Conservation (phyloP, 225 moss, liverwort and hornwort genomes). For the Pseudoscleropodium purum region DNA sequence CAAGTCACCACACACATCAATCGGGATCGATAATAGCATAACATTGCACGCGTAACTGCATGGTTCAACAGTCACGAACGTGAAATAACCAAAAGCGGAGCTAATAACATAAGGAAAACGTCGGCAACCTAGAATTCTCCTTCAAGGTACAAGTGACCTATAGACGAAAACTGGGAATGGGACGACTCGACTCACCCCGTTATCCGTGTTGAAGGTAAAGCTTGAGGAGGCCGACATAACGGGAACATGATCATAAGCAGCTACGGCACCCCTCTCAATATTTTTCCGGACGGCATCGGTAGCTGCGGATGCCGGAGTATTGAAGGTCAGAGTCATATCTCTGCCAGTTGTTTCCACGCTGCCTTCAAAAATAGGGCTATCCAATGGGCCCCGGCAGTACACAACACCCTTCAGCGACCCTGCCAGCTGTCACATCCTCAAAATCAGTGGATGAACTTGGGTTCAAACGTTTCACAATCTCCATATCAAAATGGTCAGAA, state of each 20-base stretch:
- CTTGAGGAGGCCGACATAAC: constrained; percentile 78
- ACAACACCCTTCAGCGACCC: constrained; percentile 92
- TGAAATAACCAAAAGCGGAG: neutral
- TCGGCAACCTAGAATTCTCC: neutral
- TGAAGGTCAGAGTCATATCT: constrained; percentile 52
- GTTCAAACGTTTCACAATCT: neutral
- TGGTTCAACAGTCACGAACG: neutral
- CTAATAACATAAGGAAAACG: neutral
- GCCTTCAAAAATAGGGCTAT: constrained; percentile 95
- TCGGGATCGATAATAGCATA: neutral
- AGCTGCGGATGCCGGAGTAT: constrained; percentile 48
- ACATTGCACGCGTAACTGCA: neutral
- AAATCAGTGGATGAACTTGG: neutral
- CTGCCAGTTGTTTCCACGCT: constrained; percentile 79
- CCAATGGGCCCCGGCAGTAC: constrained; percentile 90
- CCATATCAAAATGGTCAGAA: neutral
- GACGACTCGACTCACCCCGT: constrained; percentile 62
- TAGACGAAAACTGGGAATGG: neutral
- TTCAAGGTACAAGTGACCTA: neutral
- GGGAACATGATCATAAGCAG: constrained; percentile 87
- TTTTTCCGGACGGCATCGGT: constrained; percentile 50
- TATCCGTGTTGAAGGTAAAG: constrained; percentile 92
- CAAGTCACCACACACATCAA: neutral
- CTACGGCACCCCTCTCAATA: constrained; percentile 63
- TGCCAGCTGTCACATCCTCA: constrained; percentile 67